Conservation (phyloP, 108 stramenopile species). For the Chaetoceros tenuissimus region DNA sequence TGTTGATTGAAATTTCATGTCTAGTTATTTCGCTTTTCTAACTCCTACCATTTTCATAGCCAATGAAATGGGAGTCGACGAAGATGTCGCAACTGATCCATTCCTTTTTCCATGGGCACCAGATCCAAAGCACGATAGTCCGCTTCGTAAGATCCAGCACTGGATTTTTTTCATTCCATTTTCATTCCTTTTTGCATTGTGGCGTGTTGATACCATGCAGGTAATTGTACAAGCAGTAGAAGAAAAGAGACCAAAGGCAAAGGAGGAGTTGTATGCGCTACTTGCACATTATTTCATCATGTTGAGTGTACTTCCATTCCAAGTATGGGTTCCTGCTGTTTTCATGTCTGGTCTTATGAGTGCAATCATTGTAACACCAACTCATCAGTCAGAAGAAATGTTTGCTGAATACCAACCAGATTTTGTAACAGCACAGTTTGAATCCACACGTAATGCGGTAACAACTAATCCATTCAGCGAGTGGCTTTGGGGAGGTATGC, state of each 20-base stretch:
- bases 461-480: slow-evolving; percentile 78
- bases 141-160: slow-evolving; percentile 87
- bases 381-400: slow-evolving; percentile 88
- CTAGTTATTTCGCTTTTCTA: background rate
- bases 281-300: slow-evolving; percentile 72
- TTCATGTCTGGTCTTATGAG: slow-evolving; percentile 80
- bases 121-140: slow-evolving; percentile 71
- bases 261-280: slow-evolving; percentile 57
- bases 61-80: slow-evolving; percentile 89
- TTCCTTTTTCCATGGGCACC: slow-evolving; percentile 85
- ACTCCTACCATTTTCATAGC: slow-evolving; percentile 31
- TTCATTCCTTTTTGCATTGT: slow-evolving; percentile 78
- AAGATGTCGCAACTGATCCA: slow-evolving; percentile 89
- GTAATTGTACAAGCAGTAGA: slow-evolving; percentile 67
- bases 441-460: slow-evolving; percentile 84
- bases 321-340: slow-evolving; percentile 76
- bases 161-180: slow-evolving; percentile 76
- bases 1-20: background rate
- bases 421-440: slow-evolving; percentile 88
- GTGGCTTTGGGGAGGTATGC: slow-evolving; percentile 95
- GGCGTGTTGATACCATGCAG: slow-evolving; percentile 79
- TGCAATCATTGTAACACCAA: slow-evolving; percentile 90
- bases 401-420: slow-evolving; percentile 79
- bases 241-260: slow-evolving; percentile 58
- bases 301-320: slow-evolving; percentile 58